Conservation (phyloP, 306 rosid genomes). For the Lathyrus tuberosus region DNA sequence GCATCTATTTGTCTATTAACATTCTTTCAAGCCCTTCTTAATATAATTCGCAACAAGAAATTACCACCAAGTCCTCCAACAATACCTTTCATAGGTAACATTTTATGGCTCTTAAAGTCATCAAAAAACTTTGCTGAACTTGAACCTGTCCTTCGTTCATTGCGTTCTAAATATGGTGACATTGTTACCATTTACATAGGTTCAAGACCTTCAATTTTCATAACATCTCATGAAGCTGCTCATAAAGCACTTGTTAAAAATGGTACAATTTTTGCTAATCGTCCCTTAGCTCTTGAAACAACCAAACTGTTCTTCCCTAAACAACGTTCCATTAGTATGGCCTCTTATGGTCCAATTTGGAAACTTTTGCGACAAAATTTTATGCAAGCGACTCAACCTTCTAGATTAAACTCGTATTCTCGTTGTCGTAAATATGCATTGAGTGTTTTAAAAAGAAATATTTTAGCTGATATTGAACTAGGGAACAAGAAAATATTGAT, state of each 20-base stretch:
- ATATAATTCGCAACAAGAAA: slow-evolving; percentile 16
- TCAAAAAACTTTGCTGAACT: slow-evolving; percentile 52
- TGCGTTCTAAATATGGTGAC: slow-evolving; percentile 52
- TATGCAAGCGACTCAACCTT: slow-evolving; percentile 45
- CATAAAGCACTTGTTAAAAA: slow-evolving; percentile 54
- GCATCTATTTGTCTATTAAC: slow-evolving; percentile 20
- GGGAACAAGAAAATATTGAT: slow-evolving; percentile 33
- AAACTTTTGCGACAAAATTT: slow-evolving; percentile 53
- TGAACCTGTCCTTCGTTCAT: slow-evolving; percentile 46
- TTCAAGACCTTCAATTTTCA: slow-evolving; percentile 49
- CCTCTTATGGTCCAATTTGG: slow-evolving; percentile 57
- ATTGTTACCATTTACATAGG: slow-evolving; percentile 56
- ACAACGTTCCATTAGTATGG: slow-evolving; percentile 31
- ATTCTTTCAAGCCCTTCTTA: slow-evolving; percentile 32
- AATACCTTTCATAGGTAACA: slow-evolving; percentile 50
- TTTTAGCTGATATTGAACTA: slow-evolving; percentile 21
- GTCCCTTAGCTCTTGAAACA: slow-evolving; percentile 47
- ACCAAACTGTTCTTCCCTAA: slow-evolving; percentile 42
- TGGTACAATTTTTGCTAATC: slow-evolving; percentile 47
- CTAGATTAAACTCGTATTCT: slow-evolving; percentile 40
- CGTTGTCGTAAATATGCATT: slow-evolving; percentile 50
- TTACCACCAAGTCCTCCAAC: slow-evolving; percentile 60
- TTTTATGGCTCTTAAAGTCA: slow-evolving; percentile 55
- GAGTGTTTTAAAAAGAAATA: slow-evolving; percentile 11
- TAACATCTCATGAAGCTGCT: slow-evolving; percentile 50